phyloP scores from a whole-genome alignment of 129 eudicot genomes.

The Oenanthe sinensis region DNA sequence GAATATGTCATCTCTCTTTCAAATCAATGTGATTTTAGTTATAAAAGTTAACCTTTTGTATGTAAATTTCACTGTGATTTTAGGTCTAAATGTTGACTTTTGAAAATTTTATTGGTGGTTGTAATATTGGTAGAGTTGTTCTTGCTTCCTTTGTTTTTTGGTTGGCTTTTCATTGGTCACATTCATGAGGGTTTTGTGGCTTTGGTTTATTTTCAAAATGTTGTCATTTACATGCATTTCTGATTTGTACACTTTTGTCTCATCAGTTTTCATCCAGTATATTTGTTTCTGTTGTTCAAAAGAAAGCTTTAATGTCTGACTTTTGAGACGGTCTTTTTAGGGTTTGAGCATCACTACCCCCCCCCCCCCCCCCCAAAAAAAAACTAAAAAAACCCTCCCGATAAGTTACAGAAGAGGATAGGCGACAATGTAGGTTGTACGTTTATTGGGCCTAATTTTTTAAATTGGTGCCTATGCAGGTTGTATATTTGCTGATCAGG shows the following conservation, averaged over 20 bases:
- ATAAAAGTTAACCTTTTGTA: neutral
- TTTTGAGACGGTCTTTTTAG: neutral
- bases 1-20: neutral
- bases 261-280: too few species aligned
- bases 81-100: neutral
- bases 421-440: neutral
- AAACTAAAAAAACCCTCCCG: too few species aligned
- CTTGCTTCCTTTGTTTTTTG: neutral
- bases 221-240: neutral
- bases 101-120: too few species aligned
- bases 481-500: constrained; percentile 51
- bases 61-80: neutral
- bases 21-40: neutral
- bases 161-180: neutral
- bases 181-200: neutral
- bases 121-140: neutral
- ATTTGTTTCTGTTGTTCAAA: neutral
- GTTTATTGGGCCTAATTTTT: neutral
- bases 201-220: neutral
- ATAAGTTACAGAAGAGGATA: neutral
- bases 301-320: neutral
- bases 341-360: neutral
- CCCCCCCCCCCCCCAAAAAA: neutral
- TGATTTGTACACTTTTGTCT: too few species aligned
- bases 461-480: constrained; percentile 25